Percentiles rank a stretch among this genome's conserved stretches.
Conservation (phyloP, 352 stramenopile species). For the Pythium biforme region DNA sequence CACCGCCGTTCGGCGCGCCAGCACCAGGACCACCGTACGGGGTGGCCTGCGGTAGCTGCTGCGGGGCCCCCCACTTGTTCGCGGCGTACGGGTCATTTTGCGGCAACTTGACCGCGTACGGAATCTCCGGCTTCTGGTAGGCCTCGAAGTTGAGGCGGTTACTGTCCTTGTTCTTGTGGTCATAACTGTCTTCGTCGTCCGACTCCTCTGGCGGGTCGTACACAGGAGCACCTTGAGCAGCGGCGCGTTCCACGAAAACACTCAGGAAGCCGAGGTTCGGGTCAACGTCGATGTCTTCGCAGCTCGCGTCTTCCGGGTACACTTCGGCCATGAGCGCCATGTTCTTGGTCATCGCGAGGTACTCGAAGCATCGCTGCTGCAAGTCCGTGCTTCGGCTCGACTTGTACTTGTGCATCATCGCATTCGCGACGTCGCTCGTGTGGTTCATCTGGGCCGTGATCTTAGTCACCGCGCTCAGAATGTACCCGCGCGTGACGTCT, state of each 20-base stretch:
- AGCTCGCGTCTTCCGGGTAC: constrained; percentile 97
- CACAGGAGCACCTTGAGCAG: constrained; percentile 88
- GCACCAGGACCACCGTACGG: constrained; percentile 26
- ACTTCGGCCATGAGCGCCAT: constrained; percentile 88
- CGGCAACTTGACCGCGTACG: constrained; percentile 78
- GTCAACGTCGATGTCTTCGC: constrained; percentile 95
- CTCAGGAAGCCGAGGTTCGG: constrained; percentile 95
- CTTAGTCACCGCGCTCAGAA: constrained; percentile 97
- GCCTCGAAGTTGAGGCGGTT: constrained; percentile 87
- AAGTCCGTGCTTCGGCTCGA: constrained; percentile 94
- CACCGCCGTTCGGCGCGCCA: constrained; percentile 27
- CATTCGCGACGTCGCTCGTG: constrained; percentile 86
- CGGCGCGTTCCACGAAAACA: constrained; percentile 92
- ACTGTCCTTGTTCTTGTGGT: constrained; percentile 51
- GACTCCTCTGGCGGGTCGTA: constrained; percentile 96
- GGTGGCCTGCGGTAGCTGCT: constrained; percentile 18
- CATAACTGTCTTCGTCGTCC: constrained; percentile 93
- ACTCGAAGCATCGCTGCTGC: constrained; percentile 99
- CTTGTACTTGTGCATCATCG: constrained; percentile 97
- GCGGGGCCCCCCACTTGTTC: constrained; percentile 65
- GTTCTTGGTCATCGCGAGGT: constrained; percentile 93
- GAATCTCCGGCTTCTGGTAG: constrained; percentile 90
- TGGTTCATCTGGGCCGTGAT: constrained; percentile 95
- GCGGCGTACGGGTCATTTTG: constrained; percentile 46
- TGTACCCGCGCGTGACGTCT: constrained; percentile 93